Evolutionary conservation across 108 stramenopile species (phyloP).

Genomic region (Skeletonema tropicum): DNA sequence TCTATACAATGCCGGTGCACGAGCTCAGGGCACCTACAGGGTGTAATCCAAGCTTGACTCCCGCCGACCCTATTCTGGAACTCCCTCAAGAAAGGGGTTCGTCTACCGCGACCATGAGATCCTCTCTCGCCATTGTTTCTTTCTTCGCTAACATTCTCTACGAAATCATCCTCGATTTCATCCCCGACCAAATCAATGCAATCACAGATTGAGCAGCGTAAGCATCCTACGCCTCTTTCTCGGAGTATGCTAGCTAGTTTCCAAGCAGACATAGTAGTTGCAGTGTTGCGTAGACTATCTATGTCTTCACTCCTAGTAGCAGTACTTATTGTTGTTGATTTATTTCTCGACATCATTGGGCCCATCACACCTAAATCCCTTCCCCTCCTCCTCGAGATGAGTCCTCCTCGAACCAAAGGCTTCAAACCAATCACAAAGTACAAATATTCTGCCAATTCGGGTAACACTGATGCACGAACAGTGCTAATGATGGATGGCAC

Average conservation of each 20-base stretch:
- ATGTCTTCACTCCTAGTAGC: slow-evolving; percentile 27
- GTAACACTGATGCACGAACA: slow-evolving; percentile 19
- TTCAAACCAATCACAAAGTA: slow-evolving; percentile 41
- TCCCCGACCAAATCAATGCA: slow-evolving; percentile 39
- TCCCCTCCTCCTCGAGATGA: slow-evolving; percentile 17
- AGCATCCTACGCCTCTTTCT: slow-evolving; percentile 34
- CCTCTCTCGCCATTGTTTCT: slow-evolving; percentile 4
- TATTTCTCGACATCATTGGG: slow-evolving; percentile 16
- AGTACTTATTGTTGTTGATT: neutral
- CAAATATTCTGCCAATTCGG: slow-evolving; percentile 34
- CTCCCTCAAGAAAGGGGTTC: slow-evolving; percentile 26
- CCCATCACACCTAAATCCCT: slow-evolving; percentile 35
- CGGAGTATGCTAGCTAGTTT: slow-evolving; percentile 36
- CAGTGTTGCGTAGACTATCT: slow-evolving; percentile 29
- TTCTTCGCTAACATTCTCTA: neutral
- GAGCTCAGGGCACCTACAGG: slow-evolving; percentile 33
- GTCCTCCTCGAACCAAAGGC: slow-evolving; percentile 16
- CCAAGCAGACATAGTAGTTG: slow-evolving; percentile 46
- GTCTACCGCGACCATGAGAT: neutral
- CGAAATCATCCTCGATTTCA: slow-evolving; percentile 17
- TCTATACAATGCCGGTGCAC: slow-evolving; percentile 35
- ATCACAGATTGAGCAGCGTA: slow-evolving; percentile 42
- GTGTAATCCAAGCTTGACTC: slow-evolving; percentile 28
- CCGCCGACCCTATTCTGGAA: slow-evolving; percentile 25
- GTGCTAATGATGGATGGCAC: slow-evolving; percentile 39